Evolutionary conservation across 352 stramenopile genomes (phyloP), one percentile per base, ranked within the genome.

Genomic region (Globisporangium radiosum): DNA sequence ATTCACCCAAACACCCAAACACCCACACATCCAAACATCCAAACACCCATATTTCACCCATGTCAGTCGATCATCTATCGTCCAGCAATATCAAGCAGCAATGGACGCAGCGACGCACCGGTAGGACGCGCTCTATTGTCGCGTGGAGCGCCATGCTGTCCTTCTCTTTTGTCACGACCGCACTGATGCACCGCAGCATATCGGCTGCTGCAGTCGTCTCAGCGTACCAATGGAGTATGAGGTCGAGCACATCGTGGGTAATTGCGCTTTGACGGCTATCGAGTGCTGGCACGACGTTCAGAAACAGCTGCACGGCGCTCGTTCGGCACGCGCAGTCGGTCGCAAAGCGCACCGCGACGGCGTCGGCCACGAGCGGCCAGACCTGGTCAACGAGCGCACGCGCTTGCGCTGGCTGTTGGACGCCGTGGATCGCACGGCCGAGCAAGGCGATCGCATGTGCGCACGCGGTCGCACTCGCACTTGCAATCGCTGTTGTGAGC

Each of bases 381-480:
- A 90, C 48, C 57, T 87, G 76, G 11, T 73, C 66, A 5, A 76
- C 52, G 43, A 88, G 52, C 0, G 56, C 54, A 9, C 62, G 48
- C 4, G 71, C 65, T n/a, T 82, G 69, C 1, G 43, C 39, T 13
- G 60, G 39, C 17, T 71, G 65, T 50, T 78, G 63, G 10, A 86
- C 63, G 36, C 80, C 80, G 47, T 63, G 62, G 52, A 88, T 71
- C n/a, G 78, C 78, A 43, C 81, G 72, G 15, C 78, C 71, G n/a
- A 88, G 63, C 17, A 88, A 59, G 40, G 72, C 71, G 1, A 87
- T 59, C 7, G 63, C 70, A 40, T 48, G 63, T 4, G 65, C 69
- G 37, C 61, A 68, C 25, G 80, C 68, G 0, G 33, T 48, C 39
- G 68, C 38, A n/a, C 62, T 69, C 45, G 47, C 43, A 58, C 68